Evolutionary conservation across 495 filamentous ascomycete genomes (phyloP), one percentile per base, ranked within the genome.

Genomic region (Evernia prunastri): DNA sequence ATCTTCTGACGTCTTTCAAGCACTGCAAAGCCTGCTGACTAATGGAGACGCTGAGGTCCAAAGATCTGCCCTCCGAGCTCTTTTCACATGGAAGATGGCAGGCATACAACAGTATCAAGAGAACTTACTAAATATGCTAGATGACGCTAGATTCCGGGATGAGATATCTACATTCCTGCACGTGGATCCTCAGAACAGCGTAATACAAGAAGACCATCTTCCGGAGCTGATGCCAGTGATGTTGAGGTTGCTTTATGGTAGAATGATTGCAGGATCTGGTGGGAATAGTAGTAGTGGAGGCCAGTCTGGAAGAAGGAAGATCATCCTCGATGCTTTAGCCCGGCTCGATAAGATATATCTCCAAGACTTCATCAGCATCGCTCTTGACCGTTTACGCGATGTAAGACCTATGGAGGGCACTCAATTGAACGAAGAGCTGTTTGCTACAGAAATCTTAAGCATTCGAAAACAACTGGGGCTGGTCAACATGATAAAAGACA

Each of bases 11-110:
- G 94, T 96, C 5, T 89, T 91, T 68, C 75, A 82, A 4, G 84
- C 86, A 27, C 76, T 97, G 12, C 76, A 94, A 13, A 78, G 81
- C 45, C 81, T 96, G 40, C 77, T 97, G 37, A 83, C 84, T 25
- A 92, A 95, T 68, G 95, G 92, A 60, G 92, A 97, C 72, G 81
- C 87, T 33, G 92, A 96, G 63, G 81, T 96, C 20, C 94, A 99
- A 68, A 91, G 89, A 63, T 80, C 83, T 65, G 84, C 90, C 6
- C 81, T 99, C 40, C 92, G 90, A 69, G 90, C 88, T 36, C 83
- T 99, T 27, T 81, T 94, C 53, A 84, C 91, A 0, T 97, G 94
- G 93, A 97, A 96, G 72, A 80, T 83, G 42, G 78, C 87, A 4
- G 84, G 80, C 23, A 79, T 99, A 56, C 80, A 80, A 54, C 85